Evolutionary conservation across 768 basidiomycete genomes (phyloP), one percentile per base, ranked within the genome.

Genomic region (Tricholoma hemisulphureum): DNA sequence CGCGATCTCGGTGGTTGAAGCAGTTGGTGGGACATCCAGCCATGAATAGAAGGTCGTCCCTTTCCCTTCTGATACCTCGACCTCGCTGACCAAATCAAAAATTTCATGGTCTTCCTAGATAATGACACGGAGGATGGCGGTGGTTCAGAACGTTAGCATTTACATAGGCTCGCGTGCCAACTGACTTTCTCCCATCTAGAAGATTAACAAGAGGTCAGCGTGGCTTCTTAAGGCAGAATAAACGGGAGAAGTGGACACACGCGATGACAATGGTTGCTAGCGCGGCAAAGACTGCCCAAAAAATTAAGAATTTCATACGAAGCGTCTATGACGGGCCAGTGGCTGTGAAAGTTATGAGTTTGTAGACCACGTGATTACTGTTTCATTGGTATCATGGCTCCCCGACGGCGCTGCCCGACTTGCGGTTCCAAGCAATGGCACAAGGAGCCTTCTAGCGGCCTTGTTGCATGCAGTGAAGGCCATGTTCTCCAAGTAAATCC

Each of bases 1-100:
- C 51, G 82, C 83, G 63, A 98, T 93, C 61, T 96, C 92, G 24
- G 80, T 60, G 5, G 85, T 83, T 14, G 85, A 76, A 1, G 95
- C 95, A 0, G 86, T 85, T 4, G 86, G 73, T 2, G 91, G 76
- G 1, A 97, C 83, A 57, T 90, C 89, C 43, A 99, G 77, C 87
- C 90, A 96, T 10, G 93, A 92, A 76, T 99, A 99, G 76, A 98
- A 99, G 0, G 87, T 91, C n/a, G 89, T 93, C 29, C 89, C 93
- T 69, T 90, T 95, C 79, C 94, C 94, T 78, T 97, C 95, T 2
- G 91, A 77, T 3, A 76, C 77, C 71, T 95, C 88, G 20, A 98
- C 70, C 18, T 82, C 90, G 61, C 83, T 82, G 58, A 96, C 94
- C 13, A 97, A 81, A 74, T 97, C 95, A 67, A 98, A 98, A 34